Base-by-base conservation (phyloP, 768 basidiomycete genomes). In the Plicaturopsis crispa region DNA sequence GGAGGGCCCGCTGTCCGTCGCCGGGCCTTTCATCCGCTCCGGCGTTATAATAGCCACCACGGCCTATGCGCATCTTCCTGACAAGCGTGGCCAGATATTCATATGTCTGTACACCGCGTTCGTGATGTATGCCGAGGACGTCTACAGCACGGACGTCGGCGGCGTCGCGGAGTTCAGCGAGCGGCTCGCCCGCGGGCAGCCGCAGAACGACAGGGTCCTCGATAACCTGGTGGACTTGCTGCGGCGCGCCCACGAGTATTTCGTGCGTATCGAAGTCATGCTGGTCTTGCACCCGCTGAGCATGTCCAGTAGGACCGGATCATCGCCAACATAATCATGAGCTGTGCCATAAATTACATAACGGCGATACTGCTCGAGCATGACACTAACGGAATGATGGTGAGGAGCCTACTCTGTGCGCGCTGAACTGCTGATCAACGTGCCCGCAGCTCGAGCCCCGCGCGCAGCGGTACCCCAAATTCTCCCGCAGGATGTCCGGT, bases 41-140 rank as follows among this genome's bases (percentile, higher is more conserved):
- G 65, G 64, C 2, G 58, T 57, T 24, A 35, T 46, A 17, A 61
- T 59, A 24, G 51, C 52, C 19, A 38, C 38, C 8, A 54, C 44
- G 2, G 51, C 54, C 2, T 61, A 59, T 20, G 42, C 35, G 1
- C 65, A 66, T 41, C 48, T 67, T 6, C 33, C 36, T 5, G 36
- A 55, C 45, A 35, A 48, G 36, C 42, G 59, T 21, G 56, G 53
- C 1, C 51, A 51, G 35, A 52, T 64, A 5, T 54, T 57, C 41
- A 61, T 69, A 21, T 58, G 65, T 3, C 49, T 69, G 6, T 69
- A 56, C 44, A 69, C 68, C 1, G 56, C 65, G 1, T 62, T 56
- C 32, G 38, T 52, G 13, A 57, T 59, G 33, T 61, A 48, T 30
- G 40, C 61, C 20, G 70, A 72, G 42, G 66, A 72, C 42, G 36